These are phyloP conservation scores for Hypoxylon sp. DNA, from an alignment of 2,329 filamentous ascomycete species.

Conservation along the genomic window DNA sequence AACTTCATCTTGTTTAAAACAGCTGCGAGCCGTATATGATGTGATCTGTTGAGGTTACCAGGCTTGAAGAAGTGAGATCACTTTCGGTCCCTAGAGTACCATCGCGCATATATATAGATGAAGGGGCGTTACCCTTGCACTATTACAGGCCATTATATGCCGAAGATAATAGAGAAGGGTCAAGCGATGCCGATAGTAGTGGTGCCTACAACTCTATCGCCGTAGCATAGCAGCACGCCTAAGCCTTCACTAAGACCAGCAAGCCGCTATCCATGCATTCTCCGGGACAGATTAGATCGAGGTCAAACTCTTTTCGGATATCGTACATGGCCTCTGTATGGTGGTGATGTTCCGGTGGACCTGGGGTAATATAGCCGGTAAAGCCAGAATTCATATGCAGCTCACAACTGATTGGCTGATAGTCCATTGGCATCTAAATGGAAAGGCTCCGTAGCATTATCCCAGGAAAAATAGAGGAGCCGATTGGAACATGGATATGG, in stretches of 20 bases:
- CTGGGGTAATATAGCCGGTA: conserved; percentile 44
- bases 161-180: conserved; percentile 33
- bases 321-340: conserved; percentile 27
- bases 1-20: conserved; percentile 54
- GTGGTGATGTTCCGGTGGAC: conserved; percentile 30
- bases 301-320: conserved; percentile 20
- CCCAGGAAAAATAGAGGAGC: conserved; percentile 20
- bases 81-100: conserved; percentile 11
- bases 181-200: conserved; percentile 28
- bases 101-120: conserved; percentile 37
- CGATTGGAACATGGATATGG: conserved; percentile 33
- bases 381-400: conserved; percentile 38
- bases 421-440: conserved; percentile 11
- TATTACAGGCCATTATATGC: conserved; percentile 27
- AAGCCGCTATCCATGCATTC: conserved; percentile 19
- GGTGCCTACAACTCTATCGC: conserved; percentile 21
- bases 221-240: conserved; percentile 9
- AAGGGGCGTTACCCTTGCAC: conserved; percentile 11
- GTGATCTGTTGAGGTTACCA: conserved; percentile 8
- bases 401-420: conserved; percentile 27
- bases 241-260: conserved; percentile 5
- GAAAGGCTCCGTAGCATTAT: conserved; percentile 23
- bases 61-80: conserved; percentile 16
- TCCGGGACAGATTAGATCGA: conserved; percentile 29
- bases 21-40: conserved; percentile 11